Evolutionary conservation across 202 grass and related monocot genomes (phyloP).

Genomic region (Panicum hallii): DNA sequence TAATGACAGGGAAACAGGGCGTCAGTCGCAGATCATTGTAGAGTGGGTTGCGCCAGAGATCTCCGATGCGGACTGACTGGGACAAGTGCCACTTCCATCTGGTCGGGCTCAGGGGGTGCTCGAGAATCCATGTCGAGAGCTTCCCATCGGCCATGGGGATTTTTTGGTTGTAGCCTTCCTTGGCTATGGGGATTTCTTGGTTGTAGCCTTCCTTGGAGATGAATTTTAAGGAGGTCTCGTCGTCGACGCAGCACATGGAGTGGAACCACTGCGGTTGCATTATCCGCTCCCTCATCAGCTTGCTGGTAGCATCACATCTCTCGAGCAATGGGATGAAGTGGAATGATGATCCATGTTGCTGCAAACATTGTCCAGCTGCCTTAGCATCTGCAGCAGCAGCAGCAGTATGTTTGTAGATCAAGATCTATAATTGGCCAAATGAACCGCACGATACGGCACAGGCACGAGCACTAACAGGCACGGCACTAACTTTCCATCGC

Average conservation of each 20-base stretch:
- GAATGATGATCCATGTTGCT: neutral
- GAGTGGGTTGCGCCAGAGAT: neutral
- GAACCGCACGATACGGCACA: too few relatives aligned
- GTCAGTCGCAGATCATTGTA: neutral
- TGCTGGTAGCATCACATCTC: too few relatives aligned
- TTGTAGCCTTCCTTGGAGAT: neutral
- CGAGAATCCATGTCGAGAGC: neutral
- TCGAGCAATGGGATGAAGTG: slow-evolving; percentile 4
- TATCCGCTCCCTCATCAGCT: too few relatives aligned
- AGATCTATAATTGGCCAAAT: too few relatives aligned
- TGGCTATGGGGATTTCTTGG: neutral
- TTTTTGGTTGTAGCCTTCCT: too few relatives aligned
- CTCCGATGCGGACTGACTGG: neutral
- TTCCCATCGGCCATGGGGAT: neutral
- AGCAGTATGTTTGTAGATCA: neutral
- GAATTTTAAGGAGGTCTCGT: neutral
- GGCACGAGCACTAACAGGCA: too few relatives aligned
- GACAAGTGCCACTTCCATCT: neutral
- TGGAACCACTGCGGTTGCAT: neutral
- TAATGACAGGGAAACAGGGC: neutral
- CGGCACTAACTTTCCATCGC: neutral
- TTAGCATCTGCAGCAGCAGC: too few relatives aligned
- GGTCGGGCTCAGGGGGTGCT: neutral
- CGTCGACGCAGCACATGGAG: slow-evolving; percentile 8
- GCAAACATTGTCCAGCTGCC: too few relatives aligned